phyloP scores from a whole-genome alignment of 768 basidiomycete genomes.

The Tylopilus rubrobrunneus region DNA sequence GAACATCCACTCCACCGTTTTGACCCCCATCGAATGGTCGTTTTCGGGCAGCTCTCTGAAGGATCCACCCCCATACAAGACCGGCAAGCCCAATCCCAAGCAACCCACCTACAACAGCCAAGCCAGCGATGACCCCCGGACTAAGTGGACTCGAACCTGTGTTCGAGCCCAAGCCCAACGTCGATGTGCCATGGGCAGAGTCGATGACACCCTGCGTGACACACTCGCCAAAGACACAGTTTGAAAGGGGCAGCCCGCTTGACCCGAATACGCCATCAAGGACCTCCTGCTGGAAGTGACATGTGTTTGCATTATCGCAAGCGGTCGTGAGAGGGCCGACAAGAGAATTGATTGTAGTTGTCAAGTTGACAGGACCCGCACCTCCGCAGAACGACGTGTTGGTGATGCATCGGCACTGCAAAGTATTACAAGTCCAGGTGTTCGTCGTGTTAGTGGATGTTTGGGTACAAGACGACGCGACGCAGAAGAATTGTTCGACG shows the following conservation, averaged over 20 bases:
- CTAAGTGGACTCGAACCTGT: constrained; percentile 47
- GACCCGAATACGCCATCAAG: constrained; percentile 71
- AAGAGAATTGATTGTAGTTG: constrained; percentile 60
- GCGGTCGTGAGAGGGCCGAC: constrained; percentile 61
- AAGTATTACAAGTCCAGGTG: constrained; percentile 66
- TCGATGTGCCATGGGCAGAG: constrained; percentile 37
- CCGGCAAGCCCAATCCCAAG: constrained; percentile 52
- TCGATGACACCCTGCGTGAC: constrained; percentile 79
- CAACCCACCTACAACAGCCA: constrained; percentile 77
- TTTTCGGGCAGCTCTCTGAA: constrained; percentile 60
- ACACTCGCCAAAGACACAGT: constrained; percentile 87
- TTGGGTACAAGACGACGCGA: constrained; percentile 69
- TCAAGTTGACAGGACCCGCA: constrained; percentile 43
- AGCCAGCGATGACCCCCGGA: constrained; percentile 85
- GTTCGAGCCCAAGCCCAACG: constrained; percentile 24
- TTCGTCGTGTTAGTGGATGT: constrained; percentile 39
- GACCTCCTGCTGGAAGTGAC: constrained; percentile 71
- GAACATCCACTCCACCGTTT: constrained; percentile 55
- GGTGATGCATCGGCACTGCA: constrained; percentile 69
- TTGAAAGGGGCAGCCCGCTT: constrained; percentile 64
- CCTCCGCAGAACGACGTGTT: constrained; percentile 76
- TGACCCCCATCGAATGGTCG: constrained; percentile 35
- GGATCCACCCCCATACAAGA: constrained; percentile 58
- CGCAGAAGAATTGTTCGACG: constrained; percentile 86
- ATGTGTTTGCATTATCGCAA: constrained; percentile 60